Base-by-base conservation (phyloP, 2,329 filamentous ascomycete genomes). In the Fusarium azukiicola region DNA sequence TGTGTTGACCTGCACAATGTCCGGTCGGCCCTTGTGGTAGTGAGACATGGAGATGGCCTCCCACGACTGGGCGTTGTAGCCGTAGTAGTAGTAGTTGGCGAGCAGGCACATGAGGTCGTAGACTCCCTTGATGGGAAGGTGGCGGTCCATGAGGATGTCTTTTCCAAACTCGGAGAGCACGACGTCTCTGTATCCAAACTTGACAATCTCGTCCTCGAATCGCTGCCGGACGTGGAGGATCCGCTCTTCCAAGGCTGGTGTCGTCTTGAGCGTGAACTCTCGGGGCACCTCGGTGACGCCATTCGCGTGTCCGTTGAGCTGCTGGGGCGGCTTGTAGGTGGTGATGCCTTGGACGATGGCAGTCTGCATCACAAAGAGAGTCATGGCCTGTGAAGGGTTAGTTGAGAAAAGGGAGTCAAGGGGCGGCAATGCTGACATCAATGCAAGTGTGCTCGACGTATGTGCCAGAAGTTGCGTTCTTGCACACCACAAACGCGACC, bases 1-100 rank as follows among this genome's bases (percentile, higher is more conserved):
- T 12, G 75, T 77, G 36, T 77, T 74, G 23, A 72, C 69, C 47
- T 78, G 76, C 1, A 78, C 72, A 17, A 78, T 78, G 23, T 78
- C 76, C 8, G 74, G 74, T 5, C 76, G 74, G 5, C 76, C 76
- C 36, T 76, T 76, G 71, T 78, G 76, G 56, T 76, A 78, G 69
- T 78, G 76, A 7, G 71, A 71, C 74, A 76, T 78, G 21, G 76
- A 78, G 12, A 78, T 46, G 16, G 76, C 74, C 46, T 73, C 71
- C 76, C 76, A 78, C 7, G 68, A 76, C 5, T 67, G 74, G 9
- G 71, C 68, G 27, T 76, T 78, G 36, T 72, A 72, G 56, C 76
- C 76, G 23, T 72, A 74, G 61, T 72, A 76, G 36, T 76, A 78
- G 50, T 76, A 72, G 61, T 71, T 74, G 27, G 71, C 74, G 38